Base-by-base conservation (phyloP, 2,329 filamentous ascomycete genomes). In the Diaporthe amygdali region DNA sequence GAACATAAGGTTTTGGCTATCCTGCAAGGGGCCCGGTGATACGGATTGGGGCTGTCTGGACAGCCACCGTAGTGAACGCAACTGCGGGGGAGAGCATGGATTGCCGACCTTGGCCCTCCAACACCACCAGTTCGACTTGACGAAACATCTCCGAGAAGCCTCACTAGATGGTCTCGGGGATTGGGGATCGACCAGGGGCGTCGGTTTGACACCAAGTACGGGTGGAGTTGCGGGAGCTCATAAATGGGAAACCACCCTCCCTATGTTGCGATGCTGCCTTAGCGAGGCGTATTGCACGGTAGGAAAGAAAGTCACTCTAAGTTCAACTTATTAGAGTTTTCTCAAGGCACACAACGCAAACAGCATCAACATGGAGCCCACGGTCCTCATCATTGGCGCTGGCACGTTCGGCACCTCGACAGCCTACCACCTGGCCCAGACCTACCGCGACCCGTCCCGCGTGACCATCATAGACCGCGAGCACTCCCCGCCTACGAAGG, bases 371-470 rank as follows among this genome's bases (percentile, higher is more conserved):
- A 64, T 64, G 30, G 68, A 69, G 55, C 55, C 55, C 3, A 69
- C 55, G 10, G 46, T 69, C 32, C 68, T 69, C 68, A 69, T 69
- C 5, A 64, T 69, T 46, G 68, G 68, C 47, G 68, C 52, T 8
- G 68, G 68, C 22, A 69, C 68, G 22, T 69, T 69, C 68, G 68
- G 68, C 25, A 61, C 59, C 14, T 63, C 55, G 44, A 69, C 68
- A 5, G 68, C 68, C 25, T 69, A 69, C 46, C 68, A 69, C 68
- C 37, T 69, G 2, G 68, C 68, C 6, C 68, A 69, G 27, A 25
- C 55, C 25, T 64, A 69, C 68, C 2, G 12, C 20, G 56, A 69
- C 44, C 20, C 68, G 2, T 51, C 66, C 25, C 32, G 25, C 12
- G 47, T 69, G 17, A 69, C 68, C 25, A 52, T 69, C 27, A 63